Base-by-base conservation (phyloP, 805 yeast species). In the Candida vaughaniae region DNA sequence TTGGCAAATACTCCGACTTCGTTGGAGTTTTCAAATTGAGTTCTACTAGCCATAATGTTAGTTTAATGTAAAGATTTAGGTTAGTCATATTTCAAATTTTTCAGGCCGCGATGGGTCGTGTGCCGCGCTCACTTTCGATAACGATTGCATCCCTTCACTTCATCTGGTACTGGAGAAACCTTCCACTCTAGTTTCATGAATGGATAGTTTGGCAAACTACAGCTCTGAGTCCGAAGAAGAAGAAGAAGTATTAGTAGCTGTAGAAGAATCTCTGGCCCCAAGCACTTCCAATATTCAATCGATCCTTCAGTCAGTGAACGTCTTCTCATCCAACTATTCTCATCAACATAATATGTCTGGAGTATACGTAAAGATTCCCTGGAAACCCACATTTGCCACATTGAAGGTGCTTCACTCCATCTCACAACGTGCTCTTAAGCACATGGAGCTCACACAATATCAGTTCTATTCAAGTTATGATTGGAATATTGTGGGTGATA, bases 1-100 rank as follows among this genome's bases (percentile, higher is more conserved):
- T 88, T 93, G 66, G 96, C 75, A 56, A 90, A 90, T 39, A 90
- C 97, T 59, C 97, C 97, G 49, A 90, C 88, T 64, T 68, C 73
- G 51, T 69, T 69, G 38, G 73, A 67, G 56, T 67, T 68, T 58
- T 66, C 72, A 57, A 67, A 67, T 45, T 68, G 74, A n/a, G 73
- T 66, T 66, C 74, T 66, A 51, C 63, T 54, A 46, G 74, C 72
- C 74, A 68, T 68, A 25, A 12, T 48, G 29, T 41, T 12, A 7
- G 10, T 7, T 20, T 20, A 20, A 20, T 10, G 6, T 20, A 20
- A 20, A 20, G 23, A 7, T 20, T 20, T 6, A 20, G 23, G 23
- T 20, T 20, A 20, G 9, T 20, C 23, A 20, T 20, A 20, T 20
- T 20, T 20, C 23, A 20, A 20, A 20, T 20, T 20, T 20, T 20